Base-by-base conservation (phyloP, 2,329 filamentous ascomycete species). In the Aspergillus bombycis region DNA sequence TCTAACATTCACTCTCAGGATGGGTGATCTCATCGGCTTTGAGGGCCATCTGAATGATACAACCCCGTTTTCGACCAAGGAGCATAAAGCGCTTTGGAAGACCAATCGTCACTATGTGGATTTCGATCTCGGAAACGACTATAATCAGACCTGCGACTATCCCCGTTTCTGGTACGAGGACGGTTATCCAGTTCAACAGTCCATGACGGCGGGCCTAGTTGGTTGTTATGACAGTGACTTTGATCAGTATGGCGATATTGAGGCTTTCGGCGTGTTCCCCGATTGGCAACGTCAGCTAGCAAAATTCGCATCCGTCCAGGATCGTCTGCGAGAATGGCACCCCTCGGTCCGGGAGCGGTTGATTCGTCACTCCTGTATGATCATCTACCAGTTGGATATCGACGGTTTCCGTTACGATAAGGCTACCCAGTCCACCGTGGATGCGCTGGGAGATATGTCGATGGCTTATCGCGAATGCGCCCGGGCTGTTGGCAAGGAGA, bases 391-490 rank as follows among this genome's bases (percentile, higher is more conserved):
- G 66, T 78, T 90, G n/a, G 88, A 90, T 69, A 85, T 90, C 61
- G 88, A 90, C 70, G 88, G 87, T 0, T 89, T 87, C 71, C 84
- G 88, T 61, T 88, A 88, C 74, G 88, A 90, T 76, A 90, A 90
- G 74, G 88, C 86, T 2, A 84, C 86, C 14, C 87, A 89, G 69
- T 83, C 86, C 14, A 89, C 88, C 0, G 82, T 89, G 5, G 88
- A 89, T 69, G 82, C 86, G 1, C 80, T 88, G 63, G 86, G 82
- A 8, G 82, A 85, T 50, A 89, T 86, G 72, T 86, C 85, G 23
- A 77, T 80, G 26, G 81, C 82, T 11, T 84, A 88, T 70, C 80
- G 88, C 34, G 77, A 83, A 46, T 90, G 88, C 71, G 88, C 88
- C 11, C 73, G 77, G 6, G 72, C 76, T 19, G 77, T 85, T 38